Base-by-base conservation (phyloP, 495 filamentous ascomycete species). In the Cercophora samala region DNA sequence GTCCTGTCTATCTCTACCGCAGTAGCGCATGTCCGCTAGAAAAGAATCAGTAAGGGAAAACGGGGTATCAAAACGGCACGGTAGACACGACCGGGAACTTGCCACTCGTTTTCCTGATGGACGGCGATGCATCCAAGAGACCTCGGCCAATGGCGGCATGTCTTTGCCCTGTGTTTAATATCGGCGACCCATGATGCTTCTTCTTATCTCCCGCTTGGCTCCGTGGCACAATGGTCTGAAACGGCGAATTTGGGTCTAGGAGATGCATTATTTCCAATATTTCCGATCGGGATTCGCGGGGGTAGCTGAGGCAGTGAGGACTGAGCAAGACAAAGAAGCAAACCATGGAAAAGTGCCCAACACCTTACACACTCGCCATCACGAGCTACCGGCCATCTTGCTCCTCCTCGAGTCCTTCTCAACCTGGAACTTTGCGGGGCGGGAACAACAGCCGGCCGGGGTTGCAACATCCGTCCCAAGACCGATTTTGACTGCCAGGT, bases 161-260 rank as follows among this genome's bases (percentile, higher is more conserved):
- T 42, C 60, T 54, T 24, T 54, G 63, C 25, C 25, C 26, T 19
- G 19, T 52, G 55, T 54, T 24, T 64, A 67, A 66, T 71, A 68
- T 69, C 67, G 54, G 26, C 53, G 63, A 63, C 63, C 65, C 66
- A 64, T 66, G 67, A 63, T 55, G 62, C 54, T 56, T 68, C 26
- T 29, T 29, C 71, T 73, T 73, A 73, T 73, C 71, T 62, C n/a
- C 64, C 65, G 53, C 53, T 13, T 56, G 19, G 37, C 11, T 13
- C 37, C 37, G 37, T 46, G 37, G 37, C 37, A 46, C 13, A 9
- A 46, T 46, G 37, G 37, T 46, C 37, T 46, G 37, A 46, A 46
- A 46, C 37, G 37, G 37, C 37, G 37, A 46, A 11, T 46, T 46
- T 46, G 37, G 37, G 37, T 46, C 37, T 46, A 46, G 15, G 37